Evolutionary conservation across 2,329 filamentous ascomycete species (phyloP), one percentile per base, ranked within the genome.

Genomic region (Boeremia exigua): DNA sequence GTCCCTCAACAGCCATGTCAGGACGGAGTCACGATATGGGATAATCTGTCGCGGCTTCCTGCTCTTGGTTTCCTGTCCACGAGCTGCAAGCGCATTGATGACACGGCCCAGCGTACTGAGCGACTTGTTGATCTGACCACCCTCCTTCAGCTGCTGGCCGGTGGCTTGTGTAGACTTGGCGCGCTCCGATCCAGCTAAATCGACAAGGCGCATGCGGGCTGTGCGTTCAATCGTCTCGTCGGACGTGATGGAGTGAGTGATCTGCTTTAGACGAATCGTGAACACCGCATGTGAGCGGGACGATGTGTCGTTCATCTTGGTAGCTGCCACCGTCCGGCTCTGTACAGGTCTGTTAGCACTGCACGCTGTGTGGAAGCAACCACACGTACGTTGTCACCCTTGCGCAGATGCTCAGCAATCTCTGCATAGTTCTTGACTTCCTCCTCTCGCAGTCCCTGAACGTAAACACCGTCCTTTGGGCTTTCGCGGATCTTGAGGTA

Each of bases 291-390:
- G 95, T 61, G 92, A 96, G 74, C 95, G 90, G 60, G 92, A 96
- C 49, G 92, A 96, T 2, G 94, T 98, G 76, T 99, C 95, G 77
- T 99, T 99, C 95, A 99, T 99, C 80, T 97, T 98, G 56, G 95
- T 99, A 72, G 91, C 92, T 12, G 95, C 95, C 17, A 86, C 89
- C 0, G 95, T 98, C 43, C 95, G 88, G 54, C 90, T 96, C 61
- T 76, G 29, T 1, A 8, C 0, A 17, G 4, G 1, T 6, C 14
- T 9, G 42, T 69, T 44, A 70, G 65, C 33, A 38, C 6, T 5
- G 25, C 9, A 3, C 38, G 10, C 4, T 10, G 10, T 6, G 27
- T 23, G 8, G 10, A 1, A 10, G 3, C 23, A 4, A 19, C 10
- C 25, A 4, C 25, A 47, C 69, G 19, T 64, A 77, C 75, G 54